Evolutionary conservation across 208 protist species (phyloP).

Genomic region (Trypanosoma cruzi): DNA sequence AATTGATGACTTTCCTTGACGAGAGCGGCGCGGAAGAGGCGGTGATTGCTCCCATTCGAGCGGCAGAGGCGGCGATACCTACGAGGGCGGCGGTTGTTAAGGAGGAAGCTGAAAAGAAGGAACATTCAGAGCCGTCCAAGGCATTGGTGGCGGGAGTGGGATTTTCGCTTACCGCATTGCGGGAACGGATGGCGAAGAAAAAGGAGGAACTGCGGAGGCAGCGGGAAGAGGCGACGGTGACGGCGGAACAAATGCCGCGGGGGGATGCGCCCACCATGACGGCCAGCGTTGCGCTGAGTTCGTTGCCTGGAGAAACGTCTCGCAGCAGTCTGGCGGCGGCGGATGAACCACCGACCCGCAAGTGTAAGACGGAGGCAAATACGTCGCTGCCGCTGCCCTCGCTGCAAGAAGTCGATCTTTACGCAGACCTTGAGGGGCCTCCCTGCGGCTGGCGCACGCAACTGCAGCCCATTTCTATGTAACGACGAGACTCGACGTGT

Average conservation of each 20-base stretch:
- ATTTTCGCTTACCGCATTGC: conserved; percentile 57
- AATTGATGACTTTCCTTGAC: conserved; percentile 22
- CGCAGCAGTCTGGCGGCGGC: background rate
- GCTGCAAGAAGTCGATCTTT: conserved; percentile 62
- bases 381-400: conserved; percentile 33
- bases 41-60: conserved; percentile 27
- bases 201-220: conserved; percentile 50
- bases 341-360: conserved; percentile 28
- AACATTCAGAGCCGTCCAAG: background rate
- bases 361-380: conserved; percentile 36
- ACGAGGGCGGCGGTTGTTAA: background rate
- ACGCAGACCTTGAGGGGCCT: conserved; percentile 44
- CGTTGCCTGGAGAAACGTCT: conserved; percentile 3
- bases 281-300: conserved; percentile 11
- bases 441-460: conserved; percentile 6
- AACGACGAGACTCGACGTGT: conserved; percentile 1
- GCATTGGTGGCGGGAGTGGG: background rate
- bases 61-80: conserved; percentile 2
- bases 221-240: conserved; percentile 23
- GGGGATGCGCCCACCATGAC: conserved; percentile 4
- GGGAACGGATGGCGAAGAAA: conserved; percentile 58
- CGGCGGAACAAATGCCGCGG: conserved; percentile 22
- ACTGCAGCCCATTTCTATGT: conserved; percentile 30
- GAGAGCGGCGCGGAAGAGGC: conserved; percentile 25
- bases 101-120: conserved; percentile 2